Evolutionary conservation across 2,329 filamentous ascomycete species (phyloP), one percentile per base, ranked within the genome.

Genomic region (Biscogniauxia marginata): DNA sequence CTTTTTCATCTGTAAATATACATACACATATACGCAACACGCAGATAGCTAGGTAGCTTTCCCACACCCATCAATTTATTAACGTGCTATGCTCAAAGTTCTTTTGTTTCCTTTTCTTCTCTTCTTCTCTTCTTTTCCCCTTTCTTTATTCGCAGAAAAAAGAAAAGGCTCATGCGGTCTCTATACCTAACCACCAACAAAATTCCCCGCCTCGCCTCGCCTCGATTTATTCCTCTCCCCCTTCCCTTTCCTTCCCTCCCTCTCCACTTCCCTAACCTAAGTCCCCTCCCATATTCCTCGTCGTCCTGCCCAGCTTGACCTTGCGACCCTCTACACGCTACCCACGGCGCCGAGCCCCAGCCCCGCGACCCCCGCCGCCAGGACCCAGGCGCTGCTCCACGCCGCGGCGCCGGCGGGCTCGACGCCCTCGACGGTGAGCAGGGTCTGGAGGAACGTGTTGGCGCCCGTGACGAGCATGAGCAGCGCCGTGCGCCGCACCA

Each of bases 371-470:
- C 81, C 70, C 3, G 84, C 82, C 6, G 88, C 89, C 20, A 80
- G 65, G n/a, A 83, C 84, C 91, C 91, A 97, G 34, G 93, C 78
- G 20, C 77, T 77, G 1, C 89, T 86, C 79, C 92, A 98, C 0
- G 82, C 84, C 3, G 79, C 75, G 1, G 92, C 90, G 9, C 93
- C 93, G 0, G 77, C 65, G 3, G 83, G 60, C 65, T 93, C 88
- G 9, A 91, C 84, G 4, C 90, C 89, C 46, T 84, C 78, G 19
- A 97, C 75, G 0, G 85, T 88, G 53, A 85, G 78, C 48, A 80
- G 82, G 21, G 86, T 84, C 67, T 89, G 83, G 44, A 92, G 74
- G 56, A 87, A 85, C 0, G 84, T 84, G 67, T 81, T 81, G 47
- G 79, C 68, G 11, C 78, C 81, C 3, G 85, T 86, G 50, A 86